Percentiles rank a stretch among this genome's conserved stretches.
Conservation (phyloP, 2,329 filamentous ascomycete species). For the Clathrospora elynae region DNA sequence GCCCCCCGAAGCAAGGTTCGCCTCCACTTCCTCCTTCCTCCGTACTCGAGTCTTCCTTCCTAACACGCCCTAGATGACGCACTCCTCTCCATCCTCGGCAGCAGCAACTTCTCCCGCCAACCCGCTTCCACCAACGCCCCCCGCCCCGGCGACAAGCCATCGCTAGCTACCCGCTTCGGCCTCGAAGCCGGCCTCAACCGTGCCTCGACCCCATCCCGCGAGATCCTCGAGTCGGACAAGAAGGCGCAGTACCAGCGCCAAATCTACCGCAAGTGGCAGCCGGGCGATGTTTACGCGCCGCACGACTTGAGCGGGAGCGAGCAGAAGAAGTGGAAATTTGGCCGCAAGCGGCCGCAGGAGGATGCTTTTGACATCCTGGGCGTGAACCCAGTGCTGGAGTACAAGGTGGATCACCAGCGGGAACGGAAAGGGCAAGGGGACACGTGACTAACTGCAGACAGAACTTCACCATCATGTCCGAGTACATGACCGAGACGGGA, state of each 20-base stretch:
- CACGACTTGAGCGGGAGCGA: constrained; percentile 81
- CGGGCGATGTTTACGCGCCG: constrained; percentile 87
- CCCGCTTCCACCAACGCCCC: constrained; percentile 10
- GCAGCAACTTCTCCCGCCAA: constrained; percentile 13
- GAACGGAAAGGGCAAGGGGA: neutral
- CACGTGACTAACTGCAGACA: constrained; percentile 45
- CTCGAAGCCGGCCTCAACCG: constrained; percentile 27
- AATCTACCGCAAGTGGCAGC: constrained; percentile 71
- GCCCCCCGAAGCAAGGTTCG: constrained; percentile 27
- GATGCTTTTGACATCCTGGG: constrained; percentile 83
- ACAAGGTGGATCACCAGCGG: constrained; percentile 67
- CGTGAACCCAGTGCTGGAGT: constrained; percentile 80
- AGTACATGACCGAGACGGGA: constrained; percentile 84
- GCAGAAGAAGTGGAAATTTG: constrained; percentile 77
- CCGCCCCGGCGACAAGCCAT: neutral
- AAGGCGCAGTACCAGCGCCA: constrained; percentile 63
- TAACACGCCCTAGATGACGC: constrained; percentile 19
- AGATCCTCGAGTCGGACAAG: constrained; percentile 37
- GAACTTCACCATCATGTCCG: constrained; percentile 92
- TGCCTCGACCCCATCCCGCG: constrained; percentile 21
- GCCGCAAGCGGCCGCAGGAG: constrained; percentile 53
- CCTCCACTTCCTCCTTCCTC: constrained; percentile 1
- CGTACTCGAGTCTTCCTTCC: constrained; percentile 2
- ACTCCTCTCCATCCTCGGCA: constrained; percentile 31
- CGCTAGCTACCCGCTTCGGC: constrained; percentile 24